phyloP scores from a whole-genome alignment of 2,329 filamentous ascomycete genomes.

The Talaromyces piceae region DNA sequence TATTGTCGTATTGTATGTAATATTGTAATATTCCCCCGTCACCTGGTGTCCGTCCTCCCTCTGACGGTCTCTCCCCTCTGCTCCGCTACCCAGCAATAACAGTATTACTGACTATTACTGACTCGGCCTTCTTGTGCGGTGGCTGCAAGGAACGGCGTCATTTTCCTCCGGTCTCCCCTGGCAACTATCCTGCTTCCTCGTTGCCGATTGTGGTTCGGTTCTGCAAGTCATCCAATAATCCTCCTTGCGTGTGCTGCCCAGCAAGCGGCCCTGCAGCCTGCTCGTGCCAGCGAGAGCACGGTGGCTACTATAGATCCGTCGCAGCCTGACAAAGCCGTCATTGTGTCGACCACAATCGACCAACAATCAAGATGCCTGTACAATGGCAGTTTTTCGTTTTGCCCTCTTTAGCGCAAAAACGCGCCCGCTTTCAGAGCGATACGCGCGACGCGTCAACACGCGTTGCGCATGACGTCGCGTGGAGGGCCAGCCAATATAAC shows the following conservation, averaged over 20 bases:
- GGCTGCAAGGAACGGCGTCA: constrained; percentile 9
- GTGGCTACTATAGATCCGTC: no score
- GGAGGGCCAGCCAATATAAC: constrained; percentile 9
- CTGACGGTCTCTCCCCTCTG: no score
- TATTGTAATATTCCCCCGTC: no score
- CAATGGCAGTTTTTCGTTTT: not conserved
- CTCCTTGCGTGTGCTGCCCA: constrained; percentile 6
- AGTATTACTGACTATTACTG: no score
- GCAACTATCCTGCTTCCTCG: constrained; percentile 11
- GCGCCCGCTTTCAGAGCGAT: not conserved
- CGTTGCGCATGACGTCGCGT: not conserved
- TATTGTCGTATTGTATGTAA: not conserved
- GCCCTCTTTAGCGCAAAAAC: constrained; percentile 4
- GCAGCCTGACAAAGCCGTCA: not conserved
- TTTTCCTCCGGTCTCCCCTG: constrained; percentile 11
- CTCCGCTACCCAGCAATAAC: no score
- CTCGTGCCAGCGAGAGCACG: not conserved
- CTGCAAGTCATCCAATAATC: constrained; percentile 9
- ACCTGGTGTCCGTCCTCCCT: no score
- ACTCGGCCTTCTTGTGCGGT: no score
- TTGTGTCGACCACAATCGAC: not conserved
- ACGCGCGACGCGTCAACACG: constrained; percentile 4
- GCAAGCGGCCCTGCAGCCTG: not conserved
- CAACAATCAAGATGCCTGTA: not conserved
- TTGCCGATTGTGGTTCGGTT: not conserved